These are phyloP conservation scores for Sanghuangporus baumii DNA, from an alignment of 1,284 basidiomycete species.

Conservation along the genomic window DNA sequence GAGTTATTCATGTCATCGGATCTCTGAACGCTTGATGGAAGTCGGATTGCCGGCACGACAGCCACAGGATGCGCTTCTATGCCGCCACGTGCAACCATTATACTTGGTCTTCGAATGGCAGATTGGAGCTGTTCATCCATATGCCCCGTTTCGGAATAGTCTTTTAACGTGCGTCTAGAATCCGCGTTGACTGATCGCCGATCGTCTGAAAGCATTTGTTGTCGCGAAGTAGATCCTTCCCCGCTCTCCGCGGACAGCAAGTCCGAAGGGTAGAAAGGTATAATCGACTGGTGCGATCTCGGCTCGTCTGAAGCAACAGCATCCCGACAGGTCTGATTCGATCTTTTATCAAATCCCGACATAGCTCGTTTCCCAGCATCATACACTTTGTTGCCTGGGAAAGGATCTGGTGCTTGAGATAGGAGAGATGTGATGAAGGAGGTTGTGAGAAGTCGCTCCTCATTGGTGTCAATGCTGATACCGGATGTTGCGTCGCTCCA, in stretches of 20 bases:
- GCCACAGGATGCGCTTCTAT: constrained; percentile 9
- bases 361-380: not conserved
- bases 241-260: not conserved
- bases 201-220: not conserved
- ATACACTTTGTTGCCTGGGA: constrained; percentile 6
- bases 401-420: constrained; percentile 18
- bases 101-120: constrained; percentile 9
- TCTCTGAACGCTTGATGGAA: not conserved
- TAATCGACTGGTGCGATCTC: not conserved
- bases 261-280: constrained; percentile 8
- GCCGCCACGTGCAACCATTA: constrained; percentile 1
- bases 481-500: constrained; percentile 60
- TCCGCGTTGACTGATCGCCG: not conserved
- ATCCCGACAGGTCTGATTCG: not conserved
- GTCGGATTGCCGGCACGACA: constrained; percentile 11
- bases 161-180: not conserved
- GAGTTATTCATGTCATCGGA: constrained; percentile 7
- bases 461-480: constrained; percentile 48
- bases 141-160: constrained; percentile 5
- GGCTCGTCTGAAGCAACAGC: not conserved
- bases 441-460: constrained; percentile 52
- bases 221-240: not conserved
- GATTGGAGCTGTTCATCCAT: constrained; percentile 13
- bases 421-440: constrained; percentile 58
- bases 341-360: not conserved